Evolutionary conservation across 331 rosid species (phyloP).

Genomic region (Quercus tomentella): DNA sequence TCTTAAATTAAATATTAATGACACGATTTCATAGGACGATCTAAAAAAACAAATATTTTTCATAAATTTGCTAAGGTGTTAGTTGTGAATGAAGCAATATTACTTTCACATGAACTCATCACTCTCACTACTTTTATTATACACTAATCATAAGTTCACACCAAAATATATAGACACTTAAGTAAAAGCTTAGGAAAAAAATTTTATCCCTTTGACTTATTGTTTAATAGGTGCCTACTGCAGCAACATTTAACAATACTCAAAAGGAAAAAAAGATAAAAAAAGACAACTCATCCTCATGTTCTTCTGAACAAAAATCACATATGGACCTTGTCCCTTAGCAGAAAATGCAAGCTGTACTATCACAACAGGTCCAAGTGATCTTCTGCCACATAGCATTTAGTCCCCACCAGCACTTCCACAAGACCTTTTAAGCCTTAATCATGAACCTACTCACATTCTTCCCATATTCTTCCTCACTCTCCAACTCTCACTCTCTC

Average conservation of each 20-base stretch:
- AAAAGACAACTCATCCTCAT: conserved; percentile 16
- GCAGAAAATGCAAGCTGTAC: conserved; percentile 22
- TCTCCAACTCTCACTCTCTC: not conserved
- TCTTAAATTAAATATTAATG: not conserved
- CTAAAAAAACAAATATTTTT: no score
- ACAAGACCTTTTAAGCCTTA: conserved; percentile 12
- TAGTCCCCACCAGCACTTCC: conserved; percentile 23
- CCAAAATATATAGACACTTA: no score
- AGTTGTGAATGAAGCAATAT: no score
- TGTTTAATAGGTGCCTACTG: not conserved
- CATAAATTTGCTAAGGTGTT: no score
- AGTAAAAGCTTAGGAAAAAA: no score
- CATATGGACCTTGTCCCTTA: conserved; percentile 24
- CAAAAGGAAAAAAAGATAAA: not conserved
- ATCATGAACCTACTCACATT: not conserved
- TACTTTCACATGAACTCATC: no score
- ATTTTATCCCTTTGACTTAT: no score
- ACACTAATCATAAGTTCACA: no score
- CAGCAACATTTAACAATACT: not conserved
- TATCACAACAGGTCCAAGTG: not conserved
- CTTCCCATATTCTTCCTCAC: not conserved
- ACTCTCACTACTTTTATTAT: no score
- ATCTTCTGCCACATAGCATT: not conserved
- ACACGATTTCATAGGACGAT: not conserved
- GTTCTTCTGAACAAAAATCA: conserved; percentile 8